Evolutionary conservation across 192 early-diverging fungal genomes (phyloP).

Genomic region (Coemansia pectinata): DNA sequence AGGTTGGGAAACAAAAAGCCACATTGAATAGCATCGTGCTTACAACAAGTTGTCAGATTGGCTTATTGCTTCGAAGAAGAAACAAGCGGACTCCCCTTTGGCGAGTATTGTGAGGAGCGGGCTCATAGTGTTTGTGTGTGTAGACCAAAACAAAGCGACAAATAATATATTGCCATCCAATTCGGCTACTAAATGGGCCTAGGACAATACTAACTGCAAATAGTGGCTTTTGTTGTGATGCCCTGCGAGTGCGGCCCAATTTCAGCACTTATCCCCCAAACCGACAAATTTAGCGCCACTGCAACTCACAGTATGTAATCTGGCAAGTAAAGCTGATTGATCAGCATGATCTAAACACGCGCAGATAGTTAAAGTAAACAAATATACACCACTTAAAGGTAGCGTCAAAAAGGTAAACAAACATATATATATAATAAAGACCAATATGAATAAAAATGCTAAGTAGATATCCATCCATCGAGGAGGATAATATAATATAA

Average conservation of each 20-base stretch:
- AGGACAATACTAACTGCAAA: neutral
- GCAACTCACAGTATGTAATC: neutral
- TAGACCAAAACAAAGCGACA: neutral
- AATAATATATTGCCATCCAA: neutral
- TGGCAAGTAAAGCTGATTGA: neutral
- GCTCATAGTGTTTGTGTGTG: neutral
- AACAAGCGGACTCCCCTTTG: neutral
- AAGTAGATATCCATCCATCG: neutral
- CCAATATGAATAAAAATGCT: neutral
- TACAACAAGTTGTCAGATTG: neutral
- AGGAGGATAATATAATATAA: neutral
- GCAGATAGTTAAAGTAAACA: neutral
- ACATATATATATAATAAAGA: neutral
- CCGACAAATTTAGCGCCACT: neutral
- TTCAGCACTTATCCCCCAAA: neutral
- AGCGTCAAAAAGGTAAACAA: neutral
- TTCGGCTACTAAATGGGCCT: slow-evolving; percentile 2
- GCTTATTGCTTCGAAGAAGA: neutral
- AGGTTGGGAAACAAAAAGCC: neutral
- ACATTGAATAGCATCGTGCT: neutral
- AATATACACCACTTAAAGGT: neutral
- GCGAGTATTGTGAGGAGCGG: neutral
- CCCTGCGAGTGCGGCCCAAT: neutral
- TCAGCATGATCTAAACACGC: neutral
- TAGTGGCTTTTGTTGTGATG: slow-evolving; percentile 5